These are phyloP conservation scores for Cystobasidium onofrii DNA, from an alignment of 768 basidiomycete genomes.

Conservation along the genomic window DNA sequence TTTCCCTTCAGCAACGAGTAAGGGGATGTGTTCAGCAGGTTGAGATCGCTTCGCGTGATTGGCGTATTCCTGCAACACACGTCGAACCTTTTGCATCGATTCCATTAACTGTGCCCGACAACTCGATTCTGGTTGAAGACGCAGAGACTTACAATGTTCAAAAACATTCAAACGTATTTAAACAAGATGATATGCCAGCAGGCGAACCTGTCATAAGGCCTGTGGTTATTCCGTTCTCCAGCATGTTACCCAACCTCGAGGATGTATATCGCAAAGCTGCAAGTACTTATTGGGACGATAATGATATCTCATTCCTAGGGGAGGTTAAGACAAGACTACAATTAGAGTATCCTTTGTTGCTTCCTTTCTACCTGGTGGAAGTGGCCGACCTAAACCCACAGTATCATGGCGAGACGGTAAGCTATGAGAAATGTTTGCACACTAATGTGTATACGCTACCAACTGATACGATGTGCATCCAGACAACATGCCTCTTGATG, in stretches of 20 bases:
- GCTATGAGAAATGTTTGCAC: no score
- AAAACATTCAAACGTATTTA: not conserved
- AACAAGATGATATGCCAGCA: not conserved
- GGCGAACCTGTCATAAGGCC: not conserved
- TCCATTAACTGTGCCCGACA: not conserved
- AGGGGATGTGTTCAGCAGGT: not conserved
- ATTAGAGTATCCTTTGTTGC: not conserved
- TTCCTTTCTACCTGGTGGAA: constrained; percentile 4
- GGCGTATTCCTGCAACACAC: not conserved
- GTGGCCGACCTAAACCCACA: not conserved
- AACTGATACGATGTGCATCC: no score
- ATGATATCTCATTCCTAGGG: not conserved
- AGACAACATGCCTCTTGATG: no score
- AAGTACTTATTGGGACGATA: not conserved
- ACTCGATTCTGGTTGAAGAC: not conserved
- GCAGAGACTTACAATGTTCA: not conserved
- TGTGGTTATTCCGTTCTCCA: not conserved
- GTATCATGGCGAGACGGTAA: not conserved
- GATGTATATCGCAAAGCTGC: not conserved
- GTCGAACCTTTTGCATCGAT: not conserved
- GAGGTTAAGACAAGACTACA: not conserved
- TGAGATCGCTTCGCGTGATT: not conserved
- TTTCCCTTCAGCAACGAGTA: not conserved
- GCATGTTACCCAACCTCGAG: not conserved
- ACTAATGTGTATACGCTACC: no score